phyloP scores from a whole-genome alignment of 768 basidiomycete species.

The Leccinum longicurvipes region DNA sequence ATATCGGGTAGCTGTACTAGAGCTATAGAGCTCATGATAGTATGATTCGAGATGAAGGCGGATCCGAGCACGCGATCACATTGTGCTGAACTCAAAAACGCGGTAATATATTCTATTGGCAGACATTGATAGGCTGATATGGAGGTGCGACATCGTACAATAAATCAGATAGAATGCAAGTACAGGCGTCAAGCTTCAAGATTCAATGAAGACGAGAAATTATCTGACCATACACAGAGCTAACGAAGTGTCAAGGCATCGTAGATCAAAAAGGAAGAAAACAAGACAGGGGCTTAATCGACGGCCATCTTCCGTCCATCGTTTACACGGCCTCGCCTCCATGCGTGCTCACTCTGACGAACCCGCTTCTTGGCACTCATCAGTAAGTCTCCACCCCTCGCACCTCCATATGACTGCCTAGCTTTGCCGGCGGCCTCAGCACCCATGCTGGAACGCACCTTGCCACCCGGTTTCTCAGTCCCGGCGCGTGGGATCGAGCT shows the following conservation, averaged over 20 bases:
- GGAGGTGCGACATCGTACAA: constrained; percentile 6
- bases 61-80: no score
- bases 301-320: constrained; percentile 13
- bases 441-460: constrained; percentile 52
- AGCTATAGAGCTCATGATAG: no score
- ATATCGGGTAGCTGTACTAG: background rate
- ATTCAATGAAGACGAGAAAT: constrained; percentile 3
- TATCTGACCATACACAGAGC: constrained; percentile 13
- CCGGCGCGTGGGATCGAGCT: constrained; percentile 8
- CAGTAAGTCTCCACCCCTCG: constrained; percentile 38
- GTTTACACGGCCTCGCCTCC: constrained; percentile 47
- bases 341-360: constrained; percentile 73
- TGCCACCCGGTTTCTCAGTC: constrained; percentile 27
- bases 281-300: constrained; percentile 4
- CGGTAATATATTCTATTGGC: background rate
- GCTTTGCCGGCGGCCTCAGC: constrained; percentile 27
- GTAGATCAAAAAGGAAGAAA: background rate
- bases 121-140: no score
- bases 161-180: constrained; percentile 1
- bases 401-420: constrained; percentile 22
- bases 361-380: constrained; percentile 70
- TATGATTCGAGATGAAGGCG: background rate
- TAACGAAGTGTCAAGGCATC: constrained; percentile 3
- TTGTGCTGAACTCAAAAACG: background rate
- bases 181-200: background rate